Evolutionary conservation across 805 yeast species (phyloP).

Genomic region (Wickerhamomyces mucosus): DNA sequence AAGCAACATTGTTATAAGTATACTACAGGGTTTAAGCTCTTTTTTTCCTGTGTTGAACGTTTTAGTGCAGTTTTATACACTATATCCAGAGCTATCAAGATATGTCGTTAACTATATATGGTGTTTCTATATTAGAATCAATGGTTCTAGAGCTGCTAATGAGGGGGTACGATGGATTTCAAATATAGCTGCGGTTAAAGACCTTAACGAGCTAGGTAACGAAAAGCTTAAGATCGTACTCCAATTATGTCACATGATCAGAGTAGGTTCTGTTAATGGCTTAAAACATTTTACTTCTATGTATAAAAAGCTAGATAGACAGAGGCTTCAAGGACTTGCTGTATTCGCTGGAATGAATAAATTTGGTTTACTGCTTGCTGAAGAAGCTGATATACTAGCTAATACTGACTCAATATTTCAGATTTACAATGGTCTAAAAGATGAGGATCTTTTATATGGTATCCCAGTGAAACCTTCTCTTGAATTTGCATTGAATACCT

Average conservation of each 20-base stretch:
- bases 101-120: constrained; percentile 22
- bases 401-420: too few species aligned
- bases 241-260: constrained; percentile 18
- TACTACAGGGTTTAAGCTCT: too few species aligned
- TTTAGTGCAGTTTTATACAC: too few species aligned
- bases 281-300: constrained; percentile 10
- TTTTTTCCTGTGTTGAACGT: too few species aligned
- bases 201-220: not conserved
- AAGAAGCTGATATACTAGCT: constrained; percentile 16
- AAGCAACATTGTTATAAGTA: too few species aligned
- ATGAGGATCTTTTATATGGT: constrained; percentile 56
- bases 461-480: constrained; percentile 50
- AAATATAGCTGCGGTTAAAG: not conserved
- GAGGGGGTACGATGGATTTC: too few species aligned
- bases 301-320: constrained; percentile 15
- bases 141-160: constrained; percentile 9
- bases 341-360: constrained; percentile 14
- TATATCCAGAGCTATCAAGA: too few species aligned
- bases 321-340: constrained; percentile 15
- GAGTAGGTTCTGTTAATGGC: constrained; percentile 15
- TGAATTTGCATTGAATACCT: constrained; percentile 36
- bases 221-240: constrained; percentile 11
- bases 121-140: constrained; percentile 17
- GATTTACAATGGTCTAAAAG: constrained; percentile 49
- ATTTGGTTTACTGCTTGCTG: constrained; percentile 27